phyloP scores from a whole-genome alignment of 1,284 basidiomycete genomes.

The Phylloporus sp. region DNA sequence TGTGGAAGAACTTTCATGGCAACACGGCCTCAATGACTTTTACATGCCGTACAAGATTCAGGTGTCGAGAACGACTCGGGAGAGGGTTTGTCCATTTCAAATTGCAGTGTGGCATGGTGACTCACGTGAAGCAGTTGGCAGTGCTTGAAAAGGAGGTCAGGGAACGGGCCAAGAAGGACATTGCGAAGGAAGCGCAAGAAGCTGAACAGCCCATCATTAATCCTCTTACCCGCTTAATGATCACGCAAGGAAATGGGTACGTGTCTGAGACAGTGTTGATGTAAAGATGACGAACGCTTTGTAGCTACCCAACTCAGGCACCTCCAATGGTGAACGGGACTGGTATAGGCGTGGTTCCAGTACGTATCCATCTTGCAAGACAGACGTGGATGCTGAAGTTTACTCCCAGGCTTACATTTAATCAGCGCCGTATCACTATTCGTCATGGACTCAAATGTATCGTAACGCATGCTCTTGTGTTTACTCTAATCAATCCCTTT shows the following conservation, averaged over 20 bases:
- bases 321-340: slow-evolving; percentile 56
- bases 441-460: slow-evolving; percentile 31
- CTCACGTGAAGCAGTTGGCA: slow-evolving; percentile 52
- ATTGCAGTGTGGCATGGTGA: slow-evolving; percentile 10
- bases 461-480: slow-evolving; percentile 30
- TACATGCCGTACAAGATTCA: slow-evolving; percentile 96
- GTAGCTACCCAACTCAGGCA: slow-evolving; percentile 52
- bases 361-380: slow-evolving; percentile 37
- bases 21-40: slow-evolving; percentile 94
- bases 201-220: slow-evolving; percentile 85
- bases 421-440: slow-evolving; percentile 17
- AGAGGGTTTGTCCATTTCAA: slow-evolving; percentile 56
- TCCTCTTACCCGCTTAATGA: slow-evolving; percentile 68
- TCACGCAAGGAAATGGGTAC: slow-evolving; percentile 76
- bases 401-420: slow-evolving; percentile 36
- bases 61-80: slow-evolving; percentile 76
- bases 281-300: slow-evolving; percentile 6
- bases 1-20: slow-evolving; percentile 95
- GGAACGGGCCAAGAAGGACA: slow-evolving; percentile 82
- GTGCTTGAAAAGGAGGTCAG: slow-evolving; percentile 85
- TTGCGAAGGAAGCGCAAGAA: slow-evolving; percentile 87
- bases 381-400: slow-evolving; percentile 19
- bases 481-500: slow-evolving; percentile 38
- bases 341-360: slow-evolving; percentile 51
- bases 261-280: slow-evolving; percentile 11